Evolutionary conservation across 2,329 filamentous ascomycete species (phyloP).

Genomic region (Paraconiothyrium brasiliense): DNA sequence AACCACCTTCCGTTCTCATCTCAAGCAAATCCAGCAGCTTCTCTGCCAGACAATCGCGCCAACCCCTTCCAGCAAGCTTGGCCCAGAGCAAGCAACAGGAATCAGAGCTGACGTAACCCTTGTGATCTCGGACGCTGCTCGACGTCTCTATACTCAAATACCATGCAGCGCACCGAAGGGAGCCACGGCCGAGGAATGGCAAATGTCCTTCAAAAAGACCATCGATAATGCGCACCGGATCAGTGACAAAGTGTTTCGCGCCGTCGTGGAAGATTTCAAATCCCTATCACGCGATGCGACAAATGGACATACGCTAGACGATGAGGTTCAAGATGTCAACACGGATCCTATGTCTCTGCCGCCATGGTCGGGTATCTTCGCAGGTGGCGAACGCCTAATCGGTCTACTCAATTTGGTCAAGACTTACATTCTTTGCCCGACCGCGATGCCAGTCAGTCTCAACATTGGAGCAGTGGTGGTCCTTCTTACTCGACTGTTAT

Average conservation of each 20-base stretch:
- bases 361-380: constrained; percentile 76
- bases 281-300: constrained; percentile 61
- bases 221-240: constrained; percentile 74
- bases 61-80: constrained; percentile 59
- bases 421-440: constrained; percentile 70
- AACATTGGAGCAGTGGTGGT: constrained; percentile 75
- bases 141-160: constrained; percentile 73
- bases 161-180: constrained; percentile 85
- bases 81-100: constrained; percentile 27
- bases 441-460: constrained; percentile 71
- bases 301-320: constrained; percentile 41
- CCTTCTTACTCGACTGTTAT: constrained; percentile 73
- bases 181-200: constrained; percentile 80
- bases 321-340: constrained; percentile 51
- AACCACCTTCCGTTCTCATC: constrained; percentile 81
- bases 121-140: constrained; percentile 66
- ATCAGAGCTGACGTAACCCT: constrained; percentile 58
- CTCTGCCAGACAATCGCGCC: constrained; percentile 70
- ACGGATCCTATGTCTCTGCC: constrained; percentile 64
- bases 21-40: constrained; percentile 71
- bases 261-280: constrained; percentile 83
- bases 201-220: constrained; percentile 68
- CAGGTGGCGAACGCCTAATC: constrained; percentile 74
- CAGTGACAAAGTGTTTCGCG: constrained; percentile 79
- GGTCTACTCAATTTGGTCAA: constrained; percentile 73